These are phyloP conservation scores for Tulasnella sp. DNA, from an alignment of 768 basidiomycete genomes.

Conservation along the genomic window DNA sequence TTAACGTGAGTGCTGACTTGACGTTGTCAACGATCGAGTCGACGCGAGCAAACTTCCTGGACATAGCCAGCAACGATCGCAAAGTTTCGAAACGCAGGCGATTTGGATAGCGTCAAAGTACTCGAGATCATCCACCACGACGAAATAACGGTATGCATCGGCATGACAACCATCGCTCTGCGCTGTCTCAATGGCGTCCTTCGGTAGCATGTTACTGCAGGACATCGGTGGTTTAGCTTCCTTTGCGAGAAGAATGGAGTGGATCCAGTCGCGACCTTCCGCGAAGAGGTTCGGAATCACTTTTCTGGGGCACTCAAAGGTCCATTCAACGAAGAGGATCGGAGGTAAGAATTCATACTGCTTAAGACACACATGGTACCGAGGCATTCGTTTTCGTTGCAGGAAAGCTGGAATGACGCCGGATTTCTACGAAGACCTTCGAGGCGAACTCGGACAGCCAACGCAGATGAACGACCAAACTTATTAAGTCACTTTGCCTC, in stretches of 20 bases:
- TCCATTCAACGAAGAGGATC: slow-evolving; percentile 70
- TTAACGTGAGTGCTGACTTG: slow-evolving; percentile 38
- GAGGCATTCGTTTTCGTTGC: background rate
- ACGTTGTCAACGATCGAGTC: background rate
- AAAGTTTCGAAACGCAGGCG: slow-evolving; percentile 56
- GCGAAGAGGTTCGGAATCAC: slow-evolving; percentile 58
- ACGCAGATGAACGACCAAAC: background rate
- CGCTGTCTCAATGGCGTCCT: background rate
- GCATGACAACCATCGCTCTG: background rate
- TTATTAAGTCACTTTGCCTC: background rate
- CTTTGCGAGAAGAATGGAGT: slow-evolving; percentile 47
- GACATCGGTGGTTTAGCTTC: slow-evolving; percentile 80
- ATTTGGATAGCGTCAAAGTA: slow-evolving; percentile 54
- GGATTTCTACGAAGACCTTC: slow-evolving; percentile 65
- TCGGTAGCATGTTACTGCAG: slow-evolving; percentile 64
- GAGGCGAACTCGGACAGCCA: slow-evolving; percentile 41
- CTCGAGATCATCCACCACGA: slow-evolving; percentile 73
- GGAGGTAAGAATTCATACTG: slow-evolving; percentile 30
- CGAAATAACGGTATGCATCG: slow-evolving; percentile 42
- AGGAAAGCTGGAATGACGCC: slow-evolving; percentile 60
- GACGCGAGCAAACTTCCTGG: background rate
- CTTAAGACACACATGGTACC: background rate
- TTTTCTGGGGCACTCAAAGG: slow-evolving; percentile 71
- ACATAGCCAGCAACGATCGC: slow-evolving; percentile 57
- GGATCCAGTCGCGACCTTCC: slow-evolving; percentile 59